Base-by-base conservation (phyloP, 164 flowering plant species). In the Pachysandra terminalis region DNA sequence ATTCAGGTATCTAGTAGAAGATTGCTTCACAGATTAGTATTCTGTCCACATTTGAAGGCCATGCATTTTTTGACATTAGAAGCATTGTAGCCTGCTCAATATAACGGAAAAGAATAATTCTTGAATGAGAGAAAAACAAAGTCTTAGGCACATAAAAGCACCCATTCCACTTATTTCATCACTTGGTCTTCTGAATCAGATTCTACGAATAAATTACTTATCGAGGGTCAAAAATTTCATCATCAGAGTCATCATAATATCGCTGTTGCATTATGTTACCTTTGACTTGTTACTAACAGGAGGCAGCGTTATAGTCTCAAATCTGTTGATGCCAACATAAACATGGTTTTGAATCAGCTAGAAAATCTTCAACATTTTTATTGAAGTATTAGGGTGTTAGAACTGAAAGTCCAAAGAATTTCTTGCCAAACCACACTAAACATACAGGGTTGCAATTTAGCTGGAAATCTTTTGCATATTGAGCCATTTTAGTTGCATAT, bases 1-100 rank as follows among this genome's bases (percentile, higher is more conserved):
- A 76, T 90, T 76, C 96, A 88, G 90, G 96, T 90, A 59, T 69
- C 63, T 51, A n/a, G 63, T 63, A 35, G 53, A 63, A 67, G 60
- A 41, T 27, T 52, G 67, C 59, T 28, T 27, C 32, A 56, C 53
- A 10, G 56, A 52, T 4, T 59, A 32, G 37, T 32, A 32, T 3
- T 32, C 37, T 3, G n/a, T 3, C 37, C 7, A 32, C 3, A 32
- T 32, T 32, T n/a, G n/a, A n/a, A 56, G 60, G 15, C 49, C 23
- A 25, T 57, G 19, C 61, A 22, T 27, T 9, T 15, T 45, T 45
- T 10, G 17, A 45, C 17, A 45, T 45, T 45, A 45, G 14, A 15
- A 5, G 17, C 1, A 5, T 45, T 45, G 51, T 45, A 13, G 51
- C 14, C 51, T 3, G 51, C 10, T 45, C 5, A 32, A 32, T 3